These are phyloP conservation scores for Capsicum rhomboideum DNA, from an alignment of 257 asterid species.

Conservation along the genomic window DNA sequence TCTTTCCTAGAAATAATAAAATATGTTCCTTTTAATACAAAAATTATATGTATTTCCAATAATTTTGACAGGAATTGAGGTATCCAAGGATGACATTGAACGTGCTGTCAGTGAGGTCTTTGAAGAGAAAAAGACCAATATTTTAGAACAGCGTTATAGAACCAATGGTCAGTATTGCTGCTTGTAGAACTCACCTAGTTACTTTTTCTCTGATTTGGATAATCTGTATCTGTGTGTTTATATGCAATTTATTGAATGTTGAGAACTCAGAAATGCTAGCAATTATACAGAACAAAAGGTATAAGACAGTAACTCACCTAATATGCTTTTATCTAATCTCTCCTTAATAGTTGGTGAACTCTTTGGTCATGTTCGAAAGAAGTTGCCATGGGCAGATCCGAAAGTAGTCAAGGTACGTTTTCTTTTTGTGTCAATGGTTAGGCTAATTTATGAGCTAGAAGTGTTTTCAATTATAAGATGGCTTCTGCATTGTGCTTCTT, in stretches of 20 bases:
- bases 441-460: background rate
- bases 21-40: background rate
- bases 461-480: background rate
- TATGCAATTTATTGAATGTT: background rate
- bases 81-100: constrained; percentile 58
- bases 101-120: constrained; percentile 50
- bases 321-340: background rate
- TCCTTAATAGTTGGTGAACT: constrained; percentile 66
- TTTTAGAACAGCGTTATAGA: constrained; percentile 77
- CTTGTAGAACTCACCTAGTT: background rate
- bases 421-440: background rate
- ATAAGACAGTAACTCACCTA: background rate
- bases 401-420: constrained; percentile 62
- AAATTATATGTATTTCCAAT: background rate
- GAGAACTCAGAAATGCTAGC: background rate
- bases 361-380: constrained; percentile 65
- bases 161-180: constrained; percentile 55
- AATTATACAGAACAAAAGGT: background rate
- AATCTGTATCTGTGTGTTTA: background rate
- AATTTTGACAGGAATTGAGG: constrained; percentile 57
- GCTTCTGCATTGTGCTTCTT: background rate
- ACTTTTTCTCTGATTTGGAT: background rate
- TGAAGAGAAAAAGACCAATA: constrained; percentile 51
- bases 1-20: background rate
- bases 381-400: constrained; percentile 94